A percentile compares a stretch with the other conserved stretches of the same genome.
Evolutionary conservation across 164 flowering plant species (phyloP).

Genomic region (Kalanchoe fedtschenkoi): DNA sequence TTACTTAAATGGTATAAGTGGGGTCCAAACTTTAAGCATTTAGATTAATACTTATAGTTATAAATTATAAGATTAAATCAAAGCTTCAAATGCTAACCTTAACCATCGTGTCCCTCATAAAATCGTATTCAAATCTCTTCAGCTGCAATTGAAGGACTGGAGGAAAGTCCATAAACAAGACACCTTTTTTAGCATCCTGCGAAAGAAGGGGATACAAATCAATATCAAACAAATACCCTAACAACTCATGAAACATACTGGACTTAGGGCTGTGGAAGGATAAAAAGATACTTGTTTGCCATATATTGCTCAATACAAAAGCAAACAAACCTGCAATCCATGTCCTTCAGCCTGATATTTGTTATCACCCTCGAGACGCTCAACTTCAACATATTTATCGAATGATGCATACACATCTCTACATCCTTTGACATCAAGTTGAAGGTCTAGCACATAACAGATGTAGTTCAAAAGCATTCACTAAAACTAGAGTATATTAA

Average conservation of each 20-base stretch:
- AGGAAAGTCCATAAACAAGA: slow-evolving; percentile 42
- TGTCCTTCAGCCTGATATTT: slow-evolving; percentile 25
- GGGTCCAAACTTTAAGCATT: neutral
- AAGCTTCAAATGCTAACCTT: slow-evolving; percentile 31
- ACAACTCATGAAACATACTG: neutral
- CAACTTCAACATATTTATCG: slow-evolving; percentile 33
- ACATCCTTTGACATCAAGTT: slow-evolving; percentile 35
- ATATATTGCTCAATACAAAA: neutral
- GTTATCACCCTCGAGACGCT: slow-evolving; percentile 30
- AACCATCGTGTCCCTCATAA: slow-evolving; percentile 50
- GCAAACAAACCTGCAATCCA: slow-evolving; percentile 20
- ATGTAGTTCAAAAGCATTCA: neutral
- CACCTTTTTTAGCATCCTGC: slow-evolving; percentile 70
- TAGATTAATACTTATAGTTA: neutral
- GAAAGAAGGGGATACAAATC: no score
- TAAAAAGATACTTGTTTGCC: neutral
- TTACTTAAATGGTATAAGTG: neutral
- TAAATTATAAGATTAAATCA: neutral
- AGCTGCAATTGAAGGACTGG: slow-evolving; percentile 61
- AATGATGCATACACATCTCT: slow-evolving; percentile 33
- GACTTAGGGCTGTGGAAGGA: neutral
- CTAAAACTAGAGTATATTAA: neutral
- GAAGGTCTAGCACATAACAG: slow-evolving; percentile 18
- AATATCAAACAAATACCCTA: no score
- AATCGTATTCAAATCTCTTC: slow-evolving; percentile 52